Evolutionary conservation across 805 yeast genomes (phyloP), one percentile per base, ranked within the genome.

Genomic region (Starmerella powellii): DNA sequence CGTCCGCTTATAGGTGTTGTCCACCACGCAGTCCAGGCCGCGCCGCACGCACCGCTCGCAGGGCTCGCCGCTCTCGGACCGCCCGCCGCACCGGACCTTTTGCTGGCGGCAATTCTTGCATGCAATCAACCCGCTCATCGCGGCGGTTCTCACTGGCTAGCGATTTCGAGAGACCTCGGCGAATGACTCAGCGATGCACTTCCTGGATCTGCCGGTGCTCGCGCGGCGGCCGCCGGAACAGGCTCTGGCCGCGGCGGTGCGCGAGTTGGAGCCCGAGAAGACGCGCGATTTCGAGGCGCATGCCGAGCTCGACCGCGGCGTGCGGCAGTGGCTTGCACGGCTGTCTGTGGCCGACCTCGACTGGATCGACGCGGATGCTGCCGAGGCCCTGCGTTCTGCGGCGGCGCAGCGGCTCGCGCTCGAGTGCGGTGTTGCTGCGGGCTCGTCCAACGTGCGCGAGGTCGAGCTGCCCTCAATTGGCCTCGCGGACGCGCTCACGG

Each of bases 91-190:
- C 18, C 51, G 29, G 19, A 63, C 68, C 62, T 91, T 91, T 59
- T 88, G 98, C 61, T 91, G 97, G 12, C 97, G 73, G 58, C 98
- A 91, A 55, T 88, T 95, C 1, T 84, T 85, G 65, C 98, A 91
- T 0, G 97, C 97, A 4, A 53, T 40, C 20, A 46, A 46, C 16
- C 47, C 41, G 8, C 41, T 39, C 39, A 40, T 45, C 34, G 26
- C 32, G 18, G 26, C 10, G 6, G 24, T 15, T 26, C 31, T 16
- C 29, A n/a, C 19, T 15, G 31, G 31, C 17, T 29, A 13, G 13
- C 15, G 26, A 33, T 8, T 6, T 17, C 13, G 26, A 6, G 21
- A 15, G 13, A 15, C 26, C 16, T n/a, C 12, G 31, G 31, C 31
- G 15, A 13, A 6, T 28, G 31, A 28, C 16, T 28, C 16, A 28